phyloP scores from a whole-genome alignment of 495 filamentous ascomycete species.

The Penicillium paxilli region DNA sequence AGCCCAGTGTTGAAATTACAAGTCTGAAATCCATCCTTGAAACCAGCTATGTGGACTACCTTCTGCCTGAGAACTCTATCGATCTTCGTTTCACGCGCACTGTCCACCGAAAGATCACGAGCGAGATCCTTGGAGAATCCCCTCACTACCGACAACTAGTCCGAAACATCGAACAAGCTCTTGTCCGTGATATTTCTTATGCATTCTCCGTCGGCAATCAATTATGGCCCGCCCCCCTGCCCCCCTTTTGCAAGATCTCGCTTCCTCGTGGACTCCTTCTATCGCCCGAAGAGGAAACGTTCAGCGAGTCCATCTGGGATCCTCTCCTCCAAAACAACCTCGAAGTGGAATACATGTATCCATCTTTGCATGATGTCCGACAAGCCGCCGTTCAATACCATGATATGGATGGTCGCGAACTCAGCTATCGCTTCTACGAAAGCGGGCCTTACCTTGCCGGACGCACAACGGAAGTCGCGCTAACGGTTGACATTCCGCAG shows the following conservation, averaged over 20 bases:
- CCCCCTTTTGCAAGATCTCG: constrained; percentile 32
- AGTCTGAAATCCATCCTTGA: constrained; percentile 31
- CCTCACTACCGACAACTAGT: constrained; percentile 9
- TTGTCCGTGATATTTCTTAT: constrained; percentile 18
- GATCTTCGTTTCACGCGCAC: constrained; percentile 45
- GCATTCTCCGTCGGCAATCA: neutral
- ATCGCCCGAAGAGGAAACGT: neutral
- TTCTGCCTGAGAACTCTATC: constrained; percentile 40
- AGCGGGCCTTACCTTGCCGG: constrained; percentile 34
- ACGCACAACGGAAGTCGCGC: constrained; percentile 27
- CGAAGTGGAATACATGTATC: constrained; percentile 37
- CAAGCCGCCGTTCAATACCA: constrained; percentile 29
- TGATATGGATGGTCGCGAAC: constrained; percentile 25
- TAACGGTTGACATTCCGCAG: constrained; percentile 28
- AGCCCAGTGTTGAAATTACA: constrained; percentile 13
- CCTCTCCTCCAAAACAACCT: neutral
- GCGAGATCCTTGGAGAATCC: neutral
- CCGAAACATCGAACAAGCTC: constrained; percentile 15
- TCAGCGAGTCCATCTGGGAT: constrained; percentile 3
- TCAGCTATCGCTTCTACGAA: constrained; percentile 34
- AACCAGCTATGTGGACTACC: constrained; percentile 39
- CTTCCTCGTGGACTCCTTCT: constrained; percentile 23
- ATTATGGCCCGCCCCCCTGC: constrained; percentile 15
- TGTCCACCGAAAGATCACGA: constrained; percentile 27
- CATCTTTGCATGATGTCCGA: constrained; percentile 28